Evolutionary conservation across 345 rosid genomes (phyloP), one percentile per base, ranked within the genome.

Genomic region (Pugionium cornutum): DNA sequence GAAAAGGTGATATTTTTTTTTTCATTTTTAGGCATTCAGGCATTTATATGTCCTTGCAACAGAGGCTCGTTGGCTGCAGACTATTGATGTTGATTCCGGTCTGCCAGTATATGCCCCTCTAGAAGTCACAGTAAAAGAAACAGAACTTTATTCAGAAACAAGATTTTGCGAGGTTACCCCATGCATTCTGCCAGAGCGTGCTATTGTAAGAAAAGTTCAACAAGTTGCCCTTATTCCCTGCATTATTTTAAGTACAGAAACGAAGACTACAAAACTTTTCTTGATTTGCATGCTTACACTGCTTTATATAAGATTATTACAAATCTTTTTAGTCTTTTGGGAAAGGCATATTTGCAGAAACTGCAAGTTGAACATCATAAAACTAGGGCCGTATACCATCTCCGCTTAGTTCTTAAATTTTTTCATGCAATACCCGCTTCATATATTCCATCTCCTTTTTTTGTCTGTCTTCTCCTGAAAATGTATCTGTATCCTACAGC

Each of bases 41-140:
- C 97, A 92, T 82, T 75, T 92, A 47, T 89, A 92, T 58, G 98
- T 92, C 64, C 96, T 92, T 41, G 96, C 97, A 52, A 79, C 96
- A 7, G 98, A 92, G 73, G 91, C 92, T 78, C 97, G 98, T 64
- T 89, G 92, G 96, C 78, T 92, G 80, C 97, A 88, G 77, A 92
- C 97, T 36, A 79, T 94, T 70, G 99, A 94, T 79, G 97, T 94
- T 71, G 97, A 90, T 80, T 84, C 92, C 42, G 95, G 97, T 76
- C 81, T 86, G 31, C 96, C 97, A 53, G 99, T 94, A 40, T 94
- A 88, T 75, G 90, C 86, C 35, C 98, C 99, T 58, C 75, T 94
- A 70, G 99, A 90, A 76, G 82, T 94, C 62, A 86, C 95, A 9
- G 72, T 86, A 35, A 79, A 68, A 73, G 97, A 88, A 79, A 94